Conservation (phyloP, 495 filamentous ascomycete species). For the Lineolata rhizophorae region DNA sequence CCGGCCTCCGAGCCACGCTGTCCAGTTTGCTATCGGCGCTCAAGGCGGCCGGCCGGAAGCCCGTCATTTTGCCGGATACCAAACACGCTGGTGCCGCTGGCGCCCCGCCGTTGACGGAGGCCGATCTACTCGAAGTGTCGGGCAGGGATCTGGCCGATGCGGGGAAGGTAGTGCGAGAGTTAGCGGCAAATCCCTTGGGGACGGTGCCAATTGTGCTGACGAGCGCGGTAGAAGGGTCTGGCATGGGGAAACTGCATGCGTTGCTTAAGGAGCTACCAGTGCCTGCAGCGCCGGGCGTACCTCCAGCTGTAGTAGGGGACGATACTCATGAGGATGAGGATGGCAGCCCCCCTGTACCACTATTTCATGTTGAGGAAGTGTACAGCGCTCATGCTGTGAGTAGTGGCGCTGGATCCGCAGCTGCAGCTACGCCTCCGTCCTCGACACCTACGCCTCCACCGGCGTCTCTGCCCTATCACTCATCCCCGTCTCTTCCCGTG, state of each 20-base stretch:
- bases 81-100: neutral
- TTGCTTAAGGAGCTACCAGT: conserved; percentile 59
- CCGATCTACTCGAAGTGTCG: too few relatives aligned
- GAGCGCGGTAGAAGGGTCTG: conserved; percentile 67
- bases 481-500: too few relatives aligned
- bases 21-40: conserved; percentile 51
- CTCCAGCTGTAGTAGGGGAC: conserved; percentile 9
- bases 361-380: conserved; percentile 82
- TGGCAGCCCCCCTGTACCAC: conserved; percentile 13
- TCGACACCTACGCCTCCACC: too few relatives aligned
- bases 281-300: conserved; percentile 28
- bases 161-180: neutral
- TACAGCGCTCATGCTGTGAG: too few relatives aligned
- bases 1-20: conserved; percentile 42
- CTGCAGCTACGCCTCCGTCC: too few relatives aligned
- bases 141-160: too few relatives aligned
- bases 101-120: neutral
- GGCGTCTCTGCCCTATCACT: too few relatives aligned
- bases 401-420: too few relatives aligned
- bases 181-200: neutral
- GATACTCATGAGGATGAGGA: conserved; percentile 2
- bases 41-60: conserved; percentile 51
- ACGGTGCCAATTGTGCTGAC: conserved; percentile 69
- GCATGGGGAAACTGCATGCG: conserved; percentile 62
- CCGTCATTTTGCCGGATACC: conserved; percentile 37